Evolutionary conservation across 1,284 basidiomycete genomes (phyloP).

Genomic region (Ganoderma leucocontextum): DNA sequence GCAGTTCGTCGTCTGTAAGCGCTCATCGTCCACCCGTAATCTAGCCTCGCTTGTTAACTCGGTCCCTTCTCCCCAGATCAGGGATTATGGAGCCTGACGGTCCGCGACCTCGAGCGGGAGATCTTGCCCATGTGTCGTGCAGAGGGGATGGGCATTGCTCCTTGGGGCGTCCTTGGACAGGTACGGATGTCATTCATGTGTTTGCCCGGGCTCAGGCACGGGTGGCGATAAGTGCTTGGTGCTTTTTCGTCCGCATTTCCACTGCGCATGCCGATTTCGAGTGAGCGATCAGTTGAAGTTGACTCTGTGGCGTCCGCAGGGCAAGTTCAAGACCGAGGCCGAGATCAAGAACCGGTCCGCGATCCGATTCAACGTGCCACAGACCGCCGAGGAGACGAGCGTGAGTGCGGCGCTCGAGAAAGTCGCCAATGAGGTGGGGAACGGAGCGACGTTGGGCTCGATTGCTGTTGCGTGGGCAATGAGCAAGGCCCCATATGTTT

Average conservation of each 20-base stretch:
- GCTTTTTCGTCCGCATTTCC: neutral
- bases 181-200: constrained; percentile 24
- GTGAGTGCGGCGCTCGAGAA: constrained; percentile 30
- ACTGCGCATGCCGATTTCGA: neutral
- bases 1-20: constrained; percentile 54
- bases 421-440: constrained; percentile 35
- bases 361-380: constrained; percentile 38
- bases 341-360: constrained; percentile 46
- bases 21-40: neutral
- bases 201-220: neutral
- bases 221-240: neutral
- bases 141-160: constrained; percentile 28
- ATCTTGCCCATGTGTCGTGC: constrained; percentile 30
- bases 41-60: neutral
- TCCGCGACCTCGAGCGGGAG: constrained; percentile 33
- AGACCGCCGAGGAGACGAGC: constrained; percentile 31
- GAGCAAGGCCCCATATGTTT: constrained; percentile 28
- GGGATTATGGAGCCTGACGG: constrained; percentile 56
- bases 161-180: constrained; percentile 33
- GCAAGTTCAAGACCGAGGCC: constrained; percentile 37
- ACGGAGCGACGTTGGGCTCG: constrained; percentile 30
- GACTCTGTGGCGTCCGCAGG: constrained; percentile 6
- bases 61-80: constrained; percentile 43
- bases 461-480: constrained; percentile 41
- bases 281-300: neutral